These are phyloP conservation scores for Linnemannia schmuckeri DNA, from an alignment of 192 early-diverging fungal species.

Conservation along the genomic window DNA sequence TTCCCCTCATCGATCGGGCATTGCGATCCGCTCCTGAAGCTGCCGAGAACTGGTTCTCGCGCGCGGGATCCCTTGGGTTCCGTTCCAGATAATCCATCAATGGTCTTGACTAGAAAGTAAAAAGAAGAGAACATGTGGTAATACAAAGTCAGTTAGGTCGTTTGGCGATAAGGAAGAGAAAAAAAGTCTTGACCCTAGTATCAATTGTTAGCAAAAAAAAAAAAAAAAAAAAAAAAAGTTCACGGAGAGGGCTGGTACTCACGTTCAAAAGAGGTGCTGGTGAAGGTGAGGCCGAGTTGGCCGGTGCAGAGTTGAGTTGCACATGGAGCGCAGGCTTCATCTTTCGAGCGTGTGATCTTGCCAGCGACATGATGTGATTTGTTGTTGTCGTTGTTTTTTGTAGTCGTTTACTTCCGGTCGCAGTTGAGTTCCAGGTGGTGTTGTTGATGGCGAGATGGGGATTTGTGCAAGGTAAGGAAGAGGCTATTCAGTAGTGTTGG, in stretches of 20 bases:
- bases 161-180: not conserved
- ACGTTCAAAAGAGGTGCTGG: constrained; percentile 38
- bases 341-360: constrained; percentile 40
- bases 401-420: not conserved
- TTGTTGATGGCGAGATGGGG: not conserved
- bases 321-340: constrained; percentile 49
- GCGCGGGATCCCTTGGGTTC: constrained; percentile 47
- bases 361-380: constrained; percentile 27
- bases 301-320: constrained; percentile 29
- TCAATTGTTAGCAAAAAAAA: not conserved
- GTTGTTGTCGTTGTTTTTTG: not conserved
- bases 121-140: not conserved
- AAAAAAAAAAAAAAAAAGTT: not conserved
- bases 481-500: not conserved
- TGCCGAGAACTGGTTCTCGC: constrained; percentile 33
- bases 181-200: not conserved
- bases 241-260: not conserved
- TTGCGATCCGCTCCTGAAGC: constrained; percentile 33
- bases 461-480: not conserved
- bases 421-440: no score
- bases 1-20: constrained; percentile 40
- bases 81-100: constrained; percentile 45
- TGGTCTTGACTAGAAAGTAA: constrained; percentile 22
- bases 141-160: not conserved
- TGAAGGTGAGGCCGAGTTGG: constrained; percentile 22